These are phyloP conservation scores for Sordariomycetes sp. DNA, from an alignment of 2,329 filamentous ascomycete genomes.

Conservation along the genomic window DNA sequence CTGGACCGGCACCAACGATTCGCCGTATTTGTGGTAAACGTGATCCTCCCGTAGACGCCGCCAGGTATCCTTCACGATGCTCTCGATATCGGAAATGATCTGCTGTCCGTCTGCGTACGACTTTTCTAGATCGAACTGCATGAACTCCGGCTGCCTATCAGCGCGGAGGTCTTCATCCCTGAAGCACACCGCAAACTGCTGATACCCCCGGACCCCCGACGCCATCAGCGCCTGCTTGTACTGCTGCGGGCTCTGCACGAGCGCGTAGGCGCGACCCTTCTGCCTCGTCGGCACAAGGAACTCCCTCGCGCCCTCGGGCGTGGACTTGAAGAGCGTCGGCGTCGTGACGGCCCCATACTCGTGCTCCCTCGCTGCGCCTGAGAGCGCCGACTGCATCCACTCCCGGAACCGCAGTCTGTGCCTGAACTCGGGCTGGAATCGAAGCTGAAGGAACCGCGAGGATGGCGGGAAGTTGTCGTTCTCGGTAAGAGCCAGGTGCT, in stretches of 20 bases:
- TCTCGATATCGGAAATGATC: conserved; percentile 50
- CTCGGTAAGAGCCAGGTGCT: conserved; percentile 64
- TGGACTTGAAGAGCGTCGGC: conserved; percentile 92
- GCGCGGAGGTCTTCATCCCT: conserved; percentile 88
- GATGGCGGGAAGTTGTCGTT: conserved; percentile 65
- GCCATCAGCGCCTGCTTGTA: conserved; percentile 99
- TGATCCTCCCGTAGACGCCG: conserved; percentile 20
- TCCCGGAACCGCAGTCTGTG: conserved; percentile 63
- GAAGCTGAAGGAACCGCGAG: conserved; percentile 74
- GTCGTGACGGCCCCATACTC: conserved; percentile 79
- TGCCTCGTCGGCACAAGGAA: conserved; percentile 84
- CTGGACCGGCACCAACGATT: conserved; percentile 16
- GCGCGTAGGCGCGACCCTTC: conserved; percentile 69
- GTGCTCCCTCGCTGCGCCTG: conserved; percentile 40
- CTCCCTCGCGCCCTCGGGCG: conserved; percentile 87
- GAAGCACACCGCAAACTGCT: conserved; percentile 90
- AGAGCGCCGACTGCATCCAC: conserved; percentile 40
- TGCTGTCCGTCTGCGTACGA: conserved; percentile 64
- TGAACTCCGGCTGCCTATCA: conserved; percentile 94
- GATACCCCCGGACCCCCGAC: conserved; percentile 71
- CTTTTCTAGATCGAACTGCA: conserved; percentile 93
- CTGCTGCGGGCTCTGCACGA: conserved; percentile 94
- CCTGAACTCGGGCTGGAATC: conserved; percentile 58
- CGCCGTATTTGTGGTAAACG: conserved; percentile 19
- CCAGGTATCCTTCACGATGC: conserved; percentile 3